phyloP scores from a whole-genome alignment of 1,284 basidiomycete species.

The Ceratobasidium papillatum region DNA sequence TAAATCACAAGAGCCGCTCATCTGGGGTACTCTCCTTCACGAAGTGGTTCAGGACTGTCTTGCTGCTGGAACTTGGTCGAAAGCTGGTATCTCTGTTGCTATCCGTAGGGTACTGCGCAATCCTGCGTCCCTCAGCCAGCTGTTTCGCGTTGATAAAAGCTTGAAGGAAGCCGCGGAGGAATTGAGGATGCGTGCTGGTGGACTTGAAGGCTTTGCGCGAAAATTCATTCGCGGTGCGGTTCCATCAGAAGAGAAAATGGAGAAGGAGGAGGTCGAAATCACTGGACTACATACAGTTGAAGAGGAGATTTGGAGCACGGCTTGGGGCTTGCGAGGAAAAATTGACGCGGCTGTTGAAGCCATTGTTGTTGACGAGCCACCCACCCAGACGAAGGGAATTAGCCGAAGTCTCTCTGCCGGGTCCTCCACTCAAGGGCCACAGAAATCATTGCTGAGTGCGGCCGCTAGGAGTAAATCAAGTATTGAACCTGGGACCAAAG shows the following conservation, averaged over 20 bases:
- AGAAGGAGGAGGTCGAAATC: conserved; percentile 70
- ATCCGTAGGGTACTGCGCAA: conserved; percentile 63
- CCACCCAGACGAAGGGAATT: conserved; percentile 46
- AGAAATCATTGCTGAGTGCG: not conserved
- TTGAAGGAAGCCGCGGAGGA: conserved; percentile 72
- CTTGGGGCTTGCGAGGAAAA: conserved; percentile 95
- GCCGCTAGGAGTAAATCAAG: conserved; percentile 17
- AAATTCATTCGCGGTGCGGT: conserved; percentile 63
- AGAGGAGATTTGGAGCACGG: conserved; percentile 97
- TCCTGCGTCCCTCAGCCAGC: conserved; percentile 61
- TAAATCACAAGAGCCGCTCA: conserved; percentile 29
- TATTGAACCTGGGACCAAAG: conserved; percentile 46
- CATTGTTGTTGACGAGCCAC: conserved; percentile 59
- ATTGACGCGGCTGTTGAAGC: conserved; percentile 89
- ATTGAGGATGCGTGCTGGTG: conserved; percentile 67
- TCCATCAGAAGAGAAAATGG: conserved; percentile 51
- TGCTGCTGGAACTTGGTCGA: conserved; percentile 66
- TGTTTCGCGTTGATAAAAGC: conserved; percentile 67
- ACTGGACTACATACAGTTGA: conserved; percentile 84
- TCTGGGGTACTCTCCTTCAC: conserved; percentile 92
- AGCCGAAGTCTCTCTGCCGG: conserved; percentile 43
- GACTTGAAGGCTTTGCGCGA: conserved; percentile 69
- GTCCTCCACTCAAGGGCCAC: not conserved
- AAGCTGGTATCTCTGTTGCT: conserved; percentile 62
- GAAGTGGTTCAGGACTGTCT: conserved; percentile 86